Evolutionary conservation across 2,329 filamentous ascomycete species (phyloP), one percentile per base, ranked within the genome.

Genomic region (Myriosclerotinia scirpicola): DNA sequence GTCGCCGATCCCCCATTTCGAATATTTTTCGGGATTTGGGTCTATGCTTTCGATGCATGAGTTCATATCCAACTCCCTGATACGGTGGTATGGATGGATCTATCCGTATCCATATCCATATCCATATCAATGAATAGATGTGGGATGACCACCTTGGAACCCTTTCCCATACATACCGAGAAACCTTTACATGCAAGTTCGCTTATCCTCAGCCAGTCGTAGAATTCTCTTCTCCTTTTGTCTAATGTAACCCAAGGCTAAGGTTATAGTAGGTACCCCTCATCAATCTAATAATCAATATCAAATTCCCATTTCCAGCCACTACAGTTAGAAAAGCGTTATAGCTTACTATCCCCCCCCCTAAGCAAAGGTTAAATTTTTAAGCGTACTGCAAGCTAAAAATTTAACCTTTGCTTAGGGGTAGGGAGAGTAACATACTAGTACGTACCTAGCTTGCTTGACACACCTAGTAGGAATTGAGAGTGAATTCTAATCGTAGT

Each of bases 41-140:
- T 36, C n/a, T 59, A 59, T 59, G 56, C 20, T 26, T 59, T 59
- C 26, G 20, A 59, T 59, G 56, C 56, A 48, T 59, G 55, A n/a
- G 40, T 44, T 40, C 26, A 44, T 22, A 36, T 48, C 30, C 40
- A 46, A 36, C 26, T 17, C 34, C 15, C 20, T 34, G 52, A 54
- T 54, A 20, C 30, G 11, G 52, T 42, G 40, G 36, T 40, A n/a
- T 40, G n/a, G 38, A 26, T 22, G 36, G 9, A 55, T 5, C 26
- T 9, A 7, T 59, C 26, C 40, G 55, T 30, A 48, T 6, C 53
- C 46, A 48, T 17, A 30, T 30, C 11, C 9, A 59, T 36, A 48
- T 34, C 46, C 5, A 50, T 50, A 50, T 50, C 46, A 12, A n/a
- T 34, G 40, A 20, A 42, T 42, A n/a, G n/a, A 56, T 26, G 36